A percentile compares a stretch with the other conserved stretches of the same genome.
Evolutionary conservation across 495 filamentous ascomycete species (phyloP).

Genomic region (Rhizodiscina lignyota): DNA sequence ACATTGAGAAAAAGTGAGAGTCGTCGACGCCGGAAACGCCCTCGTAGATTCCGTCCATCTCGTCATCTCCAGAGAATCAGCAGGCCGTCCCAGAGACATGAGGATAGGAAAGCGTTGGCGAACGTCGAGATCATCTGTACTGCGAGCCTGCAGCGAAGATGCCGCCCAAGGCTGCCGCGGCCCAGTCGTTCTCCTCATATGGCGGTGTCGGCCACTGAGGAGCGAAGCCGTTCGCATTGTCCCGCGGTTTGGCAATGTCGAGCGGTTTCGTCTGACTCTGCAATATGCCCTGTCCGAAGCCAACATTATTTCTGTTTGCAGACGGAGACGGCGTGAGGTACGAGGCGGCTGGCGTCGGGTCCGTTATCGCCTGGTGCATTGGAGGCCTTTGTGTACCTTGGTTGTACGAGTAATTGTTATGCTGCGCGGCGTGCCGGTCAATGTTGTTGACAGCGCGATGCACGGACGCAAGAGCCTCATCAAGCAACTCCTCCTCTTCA

Average conservation of each 20-base stretch:
- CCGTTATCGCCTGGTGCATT: conserved; percentile 23
- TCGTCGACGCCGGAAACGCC: not conserved
- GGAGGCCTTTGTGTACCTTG: conserved; percentile 7
- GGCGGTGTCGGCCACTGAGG: conserved; percentile 94
- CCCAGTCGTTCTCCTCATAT: conserved; percentile 82
- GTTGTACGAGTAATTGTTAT: too few species aligned
- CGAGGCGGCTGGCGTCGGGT: conserved; percentile 45
- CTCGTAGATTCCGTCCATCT: not conserved
- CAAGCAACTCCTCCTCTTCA: conserved; percentile 89
- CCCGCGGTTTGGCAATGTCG: conserved; percentile 40
- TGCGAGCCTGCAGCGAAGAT: not conserved
- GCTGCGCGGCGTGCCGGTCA: conserved; percentile 29
- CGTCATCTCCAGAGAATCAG: not conserved
- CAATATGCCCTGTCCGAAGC: conserved; percentile 42
- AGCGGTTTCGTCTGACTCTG: conserved; percentile 30
- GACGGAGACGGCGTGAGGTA: conserved; percentile 90
- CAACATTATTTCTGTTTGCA: conserved; percentile 55
- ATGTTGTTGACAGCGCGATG: conserved; percentile 38
- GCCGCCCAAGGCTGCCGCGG: conserved; percentile 47
- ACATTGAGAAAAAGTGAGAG: not conserved
- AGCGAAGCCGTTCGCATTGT: conserved; percentile 30
- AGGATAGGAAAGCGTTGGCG: too few species aligned
- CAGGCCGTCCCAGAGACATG: not conserved
- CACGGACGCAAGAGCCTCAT: conserved; percentile 55
- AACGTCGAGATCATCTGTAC: not conserved